A percentile compares a stretch with the other conserved stretches of the same genome.
Conservation (phyloP, 306 rosid genomes). For the Trichosanthes truncata region DNA sequence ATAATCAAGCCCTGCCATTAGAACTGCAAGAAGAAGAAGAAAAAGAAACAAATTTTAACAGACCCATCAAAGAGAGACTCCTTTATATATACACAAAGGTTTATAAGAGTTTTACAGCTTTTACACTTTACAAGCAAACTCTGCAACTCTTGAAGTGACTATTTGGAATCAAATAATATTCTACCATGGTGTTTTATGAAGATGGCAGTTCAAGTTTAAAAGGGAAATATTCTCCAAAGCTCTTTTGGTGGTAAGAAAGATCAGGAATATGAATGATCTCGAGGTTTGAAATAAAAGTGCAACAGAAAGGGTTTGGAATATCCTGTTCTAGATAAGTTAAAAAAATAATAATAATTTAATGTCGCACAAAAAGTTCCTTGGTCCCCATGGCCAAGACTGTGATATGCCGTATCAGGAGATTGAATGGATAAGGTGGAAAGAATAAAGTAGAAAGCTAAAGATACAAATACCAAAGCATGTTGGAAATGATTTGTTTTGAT, state of each 20-base stretch:
- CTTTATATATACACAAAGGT: background rate
- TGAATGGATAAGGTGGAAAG: background rate
- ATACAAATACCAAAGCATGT: background rate
- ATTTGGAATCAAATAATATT: background rate
- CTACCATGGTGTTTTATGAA: background rate
- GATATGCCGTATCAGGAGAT: background rate
- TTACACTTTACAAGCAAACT: background rate
- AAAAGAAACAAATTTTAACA: background rate
- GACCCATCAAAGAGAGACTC: background rate
- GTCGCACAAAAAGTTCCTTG: background rate
- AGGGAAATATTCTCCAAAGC: background rate
- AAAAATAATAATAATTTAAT: background rate
- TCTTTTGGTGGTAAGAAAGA: background rate
- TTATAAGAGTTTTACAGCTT: background rate
- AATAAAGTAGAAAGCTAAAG: background rate
- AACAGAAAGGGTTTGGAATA: background rate
- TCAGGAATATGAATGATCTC: background rate
- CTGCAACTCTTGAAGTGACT: background rate
- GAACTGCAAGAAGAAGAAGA: constrained; percentile 1
- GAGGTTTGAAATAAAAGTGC: background rate
- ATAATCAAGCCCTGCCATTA: constrained; percentile 43
- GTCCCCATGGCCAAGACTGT: background rate
- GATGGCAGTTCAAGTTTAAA: background rate
- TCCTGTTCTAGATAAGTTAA: background rate
- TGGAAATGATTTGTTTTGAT: background rate